Base-by-base conservation (phyloP, 108 stramenopile species). In the Nitzschia putrida region DNA sequence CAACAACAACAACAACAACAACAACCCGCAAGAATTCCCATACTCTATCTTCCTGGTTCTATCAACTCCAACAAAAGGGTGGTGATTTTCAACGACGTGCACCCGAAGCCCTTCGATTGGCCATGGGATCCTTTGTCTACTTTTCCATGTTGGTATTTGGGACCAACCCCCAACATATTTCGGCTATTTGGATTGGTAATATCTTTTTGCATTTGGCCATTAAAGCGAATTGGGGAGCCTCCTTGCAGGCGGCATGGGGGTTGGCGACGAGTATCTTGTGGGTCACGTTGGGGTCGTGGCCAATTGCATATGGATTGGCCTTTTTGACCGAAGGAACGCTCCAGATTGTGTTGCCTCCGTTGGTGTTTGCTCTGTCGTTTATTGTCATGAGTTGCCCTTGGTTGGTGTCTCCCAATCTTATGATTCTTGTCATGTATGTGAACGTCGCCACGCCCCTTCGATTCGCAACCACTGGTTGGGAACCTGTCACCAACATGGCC, bases 351-450 rank as follows among this genome's bases (percentile, higher is more conserved):
- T 25, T 66, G 0, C 71, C 65, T 0, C 20, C 37, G 34, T n/a
- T 61, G 34, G 53, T 63, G 8, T 67, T 64, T 42, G 12, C 6
- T 3, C 51, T 72, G 5, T 63, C 71, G 0, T 42, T 54, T 1
- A 3, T 64, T 3, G 51, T 72, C 51, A 72, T 72, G 71, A 56
- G 53, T 55, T 72, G 71, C 25, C 71, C 61, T 25, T 64, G 61
- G 71, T 18, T 72, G 9, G 39, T 9, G 24, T 56, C 64, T 2
- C 55, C 69, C 16, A 58, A 64, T 43, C 41, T 67, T 22, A 64
- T 81, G 74, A 39, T 81, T 20, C 43, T 64, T 14, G 57, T 73
- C 53, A 67, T 77, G 68, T 69, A 64, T 24, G 49, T 72, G 12
- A 38, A 66, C 53, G 47, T 57, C 21, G 42, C 74, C 26, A 21